Evolutionary conservation across 2,329 filamentous ascomycete genomes (phyloP).

Genomic region (Alternaria sp.): DNA sequence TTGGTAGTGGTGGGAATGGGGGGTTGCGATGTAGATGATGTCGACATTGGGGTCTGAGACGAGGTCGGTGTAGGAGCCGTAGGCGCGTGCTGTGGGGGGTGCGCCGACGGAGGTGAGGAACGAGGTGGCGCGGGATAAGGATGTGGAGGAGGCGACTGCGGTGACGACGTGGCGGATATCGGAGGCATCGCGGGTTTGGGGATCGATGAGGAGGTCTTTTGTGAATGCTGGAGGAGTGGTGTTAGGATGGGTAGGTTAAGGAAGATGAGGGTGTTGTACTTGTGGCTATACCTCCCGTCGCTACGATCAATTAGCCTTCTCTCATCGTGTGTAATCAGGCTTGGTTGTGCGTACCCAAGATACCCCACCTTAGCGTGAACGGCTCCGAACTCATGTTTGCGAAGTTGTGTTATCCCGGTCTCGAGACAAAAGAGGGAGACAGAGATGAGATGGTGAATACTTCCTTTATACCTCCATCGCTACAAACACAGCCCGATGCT

Average conservation of each 20-base stretch:
- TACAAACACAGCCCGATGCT: background rate
- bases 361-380: conserved; percentile 35
- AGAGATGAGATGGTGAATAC: background rate
- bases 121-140: conserved; percentile 69
- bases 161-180: conserved; percentile 79
- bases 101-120: conserved; percentile 76
- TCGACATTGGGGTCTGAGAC: conserved; percentile 80
- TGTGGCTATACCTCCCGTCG: conserved; percentile 51
- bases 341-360: conserved; percentile 21
- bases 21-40: conserved; percentile 87
- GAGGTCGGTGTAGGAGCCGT: conserved; percentile 82
- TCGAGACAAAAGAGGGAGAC: background rate
- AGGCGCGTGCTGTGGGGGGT: conserved; percentile 70
- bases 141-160: conserved; percentile 82
- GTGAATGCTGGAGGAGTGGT: conserved; percentile 70
- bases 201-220: conserved; percentile 79
- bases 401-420: background rate
- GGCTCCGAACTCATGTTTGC: conserved; percentile 22
- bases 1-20: conserved; percentile 92
- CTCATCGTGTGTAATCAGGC: background rate
- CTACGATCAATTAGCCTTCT: conserved; percentile 55
- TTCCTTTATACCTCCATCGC: background rate
- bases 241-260: background rate
- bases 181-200: conserved; percentile 69
- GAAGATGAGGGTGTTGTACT: background rate